These are phyloP conservation scores for Ustilago xerochloae DNA, from an alignment of 1,284 basidiomycete genomes.

Conservation along the genomic window DNA sequence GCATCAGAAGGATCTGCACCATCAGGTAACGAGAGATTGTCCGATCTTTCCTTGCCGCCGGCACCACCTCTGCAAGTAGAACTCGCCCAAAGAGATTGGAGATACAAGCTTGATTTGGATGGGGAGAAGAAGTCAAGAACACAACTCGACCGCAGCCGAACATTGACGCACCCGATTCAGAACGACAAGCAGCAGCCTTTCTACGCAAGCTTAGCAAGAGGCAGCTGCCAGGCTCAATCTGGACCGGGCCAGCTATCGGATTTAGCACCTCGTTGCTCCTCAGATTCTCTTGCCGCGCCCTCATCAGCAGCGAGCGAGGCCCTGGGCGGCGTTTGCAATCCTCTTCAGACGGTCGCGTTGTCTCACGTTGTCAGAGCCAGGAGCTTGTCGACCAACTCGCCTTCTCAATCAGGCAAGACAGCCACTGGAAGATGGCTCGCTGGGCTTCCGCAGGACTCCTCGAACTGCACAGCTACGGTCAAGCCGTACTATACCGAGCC, in stretches of 20 bases:
- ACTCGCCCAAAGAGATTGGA: constrained; percentile 19
- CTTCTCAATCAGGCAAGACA: constrained; percentile 1
- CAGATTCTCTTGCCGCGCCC: not conserved
- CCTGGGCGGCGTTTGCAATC: not conserved
- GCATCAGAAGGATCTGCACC: too few relatives aligned
- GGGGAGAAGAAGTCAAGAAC: constrained; percentile 18
- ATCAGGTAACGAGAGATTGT: too few relatives aligned
- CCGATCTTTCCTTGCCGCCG: constrained; percentile 20
- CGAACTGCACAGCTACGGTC: too few relatives aligned
- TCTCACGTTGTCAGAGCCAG: constrained; percentile 21
- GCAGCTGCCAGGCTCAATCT: not conserved
- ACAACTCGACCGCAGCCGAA: not conserved
- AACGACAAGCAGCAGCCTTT: not conserved
- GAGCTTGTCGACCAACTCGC: constrained; percentile 19
- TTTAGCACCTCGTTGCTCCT: not conserved
- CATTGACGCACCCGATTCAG: not conserved
- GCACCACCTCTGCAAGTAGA: constrained; percentile 33
- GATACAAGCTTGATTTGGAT: constrained; percentile 19
- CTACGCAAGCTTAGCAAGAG: not conserved
- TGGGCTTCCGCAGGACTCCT: too few relatives aligned
- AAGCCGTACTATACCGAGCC: too few relatives aligned
- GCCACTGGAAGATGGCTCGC: not conserved
- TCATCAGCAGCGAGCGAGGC: not conserved
- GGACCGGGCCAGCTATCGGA: not conserved
- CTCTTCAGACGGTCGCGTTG: constrained; percentile 16